A percentile compares a stretch with the other conserved stretches of the same genome.
Conservation (phyloP, 208 protist species). For the Plasmodiophora brassicae region DNA sequence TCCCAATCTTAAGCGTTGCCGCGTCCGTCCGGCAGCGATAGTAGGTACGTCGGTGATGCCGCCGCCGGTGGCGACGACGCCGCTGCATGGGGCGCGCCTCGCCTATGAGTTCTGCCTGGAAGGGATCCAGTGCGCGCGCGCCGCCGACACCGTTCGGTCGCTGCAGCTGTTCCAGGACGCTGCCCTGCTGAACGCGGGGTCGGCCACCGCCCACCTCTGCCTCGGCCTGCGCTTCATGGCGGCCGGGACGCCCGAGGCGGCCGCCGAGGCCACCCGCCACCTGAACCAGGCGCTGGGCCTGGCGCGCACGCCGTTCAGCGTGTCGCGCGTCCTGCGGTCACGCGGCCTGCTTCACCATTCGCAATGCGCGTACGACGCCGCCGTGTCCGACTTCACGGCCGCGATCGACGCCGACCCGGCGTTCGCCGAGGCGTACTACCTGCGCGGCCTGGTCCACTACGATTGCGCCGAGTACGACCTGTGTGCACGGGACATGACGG, state of each 20-base stretch:
- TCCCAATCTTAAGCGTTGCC: no score
- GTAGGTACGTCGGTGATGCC: no score
- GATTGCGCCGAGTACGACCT: neutral
- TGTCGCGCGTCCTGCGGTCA: neutral
- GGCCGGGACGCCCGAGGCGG: neutral
- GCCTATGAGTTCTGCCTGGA: neutral
- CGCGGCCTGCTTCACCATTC: neutral
- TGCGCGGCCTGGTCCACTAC: neutral
- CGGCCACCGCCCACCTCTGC: neutral
- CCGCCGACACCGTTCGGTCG: neutral
- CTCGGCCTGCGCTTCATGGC: neutral
- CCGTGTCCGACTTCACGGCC: neutral
- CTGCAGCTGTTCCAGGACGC: neutral
- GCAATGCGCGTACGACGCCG: neutral
- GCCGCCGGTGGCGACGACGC: neutral
- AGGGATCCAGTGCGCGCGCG: neutral
- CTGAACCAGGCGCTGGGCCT: neutral
- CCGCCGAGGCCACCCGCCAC: neutral
- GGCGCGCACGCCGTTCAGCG: neutral
- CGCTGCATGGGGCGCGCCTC: neutral
- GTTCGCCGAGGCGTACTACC: neutral
- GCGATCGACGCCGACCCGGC: neutral
- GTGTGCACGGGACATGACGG: neutral
- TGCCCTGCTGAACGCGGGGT: neutral
- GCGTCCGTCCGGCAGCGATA: no score